Conservation (phyloP, 768 basidiomycete species). For the Xerocomus spinulosus region DNA sequence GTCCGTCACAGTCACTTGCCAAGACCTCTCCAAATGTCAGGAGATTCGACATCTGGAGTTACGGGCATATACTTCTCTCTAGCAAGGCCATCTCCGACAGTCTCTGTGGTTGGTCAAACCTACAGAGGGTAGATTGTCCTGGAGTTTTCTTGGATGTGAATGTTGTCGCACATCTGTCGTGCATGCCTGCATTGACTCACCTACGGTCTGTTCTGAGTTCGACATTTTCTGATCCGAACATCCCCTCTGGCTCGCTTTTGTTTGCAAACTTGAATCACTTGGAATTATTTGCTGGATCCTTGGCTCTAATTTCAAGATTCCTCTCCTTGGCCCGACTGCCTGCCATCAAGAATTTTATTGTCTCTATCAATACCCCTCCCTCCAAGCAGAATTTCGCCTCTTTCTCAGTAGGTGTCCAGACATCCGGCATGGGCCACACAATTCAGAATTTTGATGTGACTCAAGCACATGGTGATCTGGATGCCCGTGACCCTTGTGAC, state of each 20-base stretch:
- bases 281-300: not conserved
- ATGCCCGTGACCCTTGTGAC: not conserved
- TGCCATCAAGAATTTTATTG: not conserved
- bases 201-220: not conserved
- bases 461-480: not conserved
- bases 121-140: not conserved
- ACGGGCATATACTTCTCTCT: no score
- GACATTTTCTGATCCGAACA: not conserved
- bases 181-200: not conserved
- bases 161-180: slow-evolving; percentile 3
- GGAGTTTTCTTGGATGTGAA: not conserved
- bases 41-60: not conserved
- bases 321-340: not conserved
- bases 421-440: not conserved
- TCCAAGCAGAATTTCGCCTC: not conserved
- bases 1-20: not conserved
- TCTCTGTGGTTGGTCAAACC: slow-evolving; percentile 5
- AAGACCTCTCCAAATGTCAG: not conserved
- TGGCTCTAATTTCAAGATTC: not conserved
- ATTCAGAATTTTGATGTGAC: not conserved
- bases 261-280: slow-evolving; percentile 1
- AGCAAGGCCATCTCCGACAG: not conserved
- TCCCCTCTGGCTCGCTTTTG: not conserved
- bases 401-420: not conserved
- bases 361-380: not conserved